These are phyloP conservation scores for Candida sanyaensis DNA, from an alignment of 1,139 yeast genomes.

Conservation along the genomic window DNA sequence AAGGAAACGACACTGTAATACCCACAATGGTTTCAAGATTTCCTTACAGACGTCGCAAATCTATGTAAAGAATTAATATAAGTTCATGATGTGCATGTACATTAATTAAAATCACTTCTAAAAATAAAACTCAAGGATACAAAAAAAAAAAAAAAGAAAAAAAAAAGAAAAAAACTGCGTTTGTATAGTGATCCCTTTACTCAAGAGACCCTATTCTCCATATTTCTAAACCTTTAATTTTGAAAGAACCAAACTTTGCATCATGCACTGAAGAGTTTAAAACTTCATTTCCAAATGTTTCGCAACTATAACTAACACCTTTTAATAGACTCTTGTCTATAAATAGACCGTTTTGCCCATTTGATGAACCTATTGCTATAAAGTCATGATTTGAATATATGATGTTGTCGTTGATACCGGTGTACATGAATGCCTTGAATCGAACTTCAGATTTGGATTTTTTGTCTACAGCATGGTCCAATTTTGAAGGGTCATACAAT, in stretches of 20 bases:
- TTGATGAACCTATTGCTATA: conserved; percentile 86
- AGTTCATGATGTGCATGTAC: no score
- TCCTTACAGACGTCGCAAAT: no score
- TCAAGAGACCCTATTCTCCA: conserved; percentile 66
- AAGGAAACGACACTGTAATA: no score
- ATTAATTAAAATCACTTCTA: background rate
- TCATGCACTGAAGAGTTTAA: conserved; percentile 42
- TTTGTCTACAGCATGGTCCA: conserved; percentile 14
- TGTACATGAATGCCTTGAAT: conserved; percentile 82
- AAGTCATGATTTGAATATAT: conserved; percentile 79
- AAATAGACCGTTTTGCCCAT: conserved; percentile 91
- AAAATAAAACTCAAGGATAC: background rate
- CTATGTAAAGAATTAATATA: no score
- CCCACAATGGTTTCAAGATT: no score
- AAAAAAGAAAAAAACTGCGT: background rate
- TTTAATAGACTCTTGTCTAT: conserved; percentile 69
- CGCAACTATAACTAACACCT: conserved; percentile 78
- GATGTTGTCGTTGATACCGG: conserved; percentile 85
- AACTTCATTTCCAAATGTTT: conserved; percentile 89
- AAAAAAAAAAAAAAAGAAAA: background rate
- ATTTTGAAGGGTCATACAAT: conserved; percentile 22
- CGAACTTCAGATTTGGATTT: conserved; percentile 23
- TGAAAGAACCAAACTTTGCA: conserved; percentile 55
- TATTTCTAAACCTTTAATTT: conserved; percentile 75
- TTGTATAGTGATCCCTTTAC: conserved; percentile 1